Conservation (phyloP, 805 yeast genomes). For the Pichia kluyveri region DNA sequence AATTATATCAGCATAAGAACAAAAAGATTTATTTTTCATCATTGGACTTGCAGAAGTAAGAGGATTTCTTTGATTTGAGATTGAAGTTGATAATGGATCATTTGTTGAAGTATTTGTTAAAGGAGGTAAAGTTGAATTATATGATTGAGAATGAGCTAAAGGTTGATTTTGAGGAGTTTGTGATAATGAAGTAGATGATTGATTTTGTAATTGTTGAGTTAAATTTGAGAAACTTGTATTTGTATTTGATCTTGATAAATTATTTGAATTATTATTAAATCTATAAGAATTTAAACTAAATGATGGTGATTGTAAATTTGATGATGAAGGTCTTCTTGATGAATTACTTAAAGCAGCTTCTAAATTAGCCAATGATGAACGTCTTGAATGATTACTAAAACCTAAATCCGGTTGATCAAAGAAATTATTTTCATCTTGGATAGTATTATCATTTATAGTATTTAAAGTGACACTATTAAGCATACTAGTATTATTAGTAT, state of each 20-base stretch:
- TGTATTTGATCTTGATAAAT: conserved; percentile 15
- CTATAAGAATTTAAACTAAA: not conserved
- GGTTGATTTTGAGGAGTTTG: conserved; percentile 6
- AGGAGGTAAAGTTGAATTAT: conserved; percentile 7
- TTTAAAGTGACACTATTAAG: not conserved
- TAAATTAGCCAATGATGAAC: conserved; percentile 45
- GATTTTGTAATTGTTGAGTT: conserved; percentile 18
- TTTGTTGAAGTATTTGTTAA: conserved; percentile 1
- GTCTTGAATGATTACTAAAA: conserved; percentile 32
- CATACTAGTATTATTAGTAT: not conserved
- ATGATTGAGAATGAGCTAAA: not conserved
- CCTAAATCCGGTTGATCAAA: conserved; percentile 39
- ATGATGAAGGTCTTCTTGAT: conserved; percentile 9
- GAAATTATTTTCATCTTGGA: not conserved
- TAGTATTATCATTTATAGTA: too few relatives aligned
- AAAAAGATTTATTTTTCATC: conserved; percentile 36
- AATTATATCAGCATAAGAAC: conserved; percentile 74
- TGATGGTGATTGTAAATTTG: conserved; percentile 1
- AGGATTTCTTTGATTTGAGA: conserved; percentile 1
- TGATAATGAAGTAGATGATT: conserved; percentile 1
- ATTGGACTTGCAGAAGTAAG: conserved; percentile 8
- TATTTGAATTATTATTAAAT: conserved; percentile 3
- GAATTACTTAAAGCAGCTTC: conserved; percentile 22
- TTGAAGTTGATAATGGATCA: not conserved
- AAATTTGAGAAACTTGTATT: conserved; percentile 19